These are phyloP conservation scores for Dryas alaskensis DNA, from an alignment of 306 rosid genomes.

Conservation along the genomic window DNA sequence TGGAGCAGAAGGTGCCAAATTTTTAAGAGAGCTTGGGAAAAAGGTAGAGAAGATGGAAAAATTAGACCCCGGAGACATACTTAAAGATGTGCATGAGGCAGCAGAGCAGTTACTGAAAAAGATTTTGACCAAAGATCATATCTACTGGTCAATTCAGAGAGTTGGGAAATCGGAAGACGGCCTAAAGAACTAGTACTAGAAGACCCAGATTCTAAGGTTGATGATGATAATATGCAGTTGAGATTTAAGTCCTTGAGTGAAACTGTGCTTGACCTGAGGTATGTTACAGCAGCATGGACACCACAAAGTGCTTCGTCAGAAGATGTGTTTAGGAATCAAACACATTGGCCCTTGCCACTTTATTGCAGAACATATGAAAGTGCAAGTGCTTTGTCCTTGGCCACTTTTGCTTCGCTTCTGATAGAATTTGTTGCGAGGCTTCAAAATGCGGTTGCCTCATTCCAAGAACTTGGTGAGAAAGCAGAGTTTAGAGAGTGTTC, in stretches of 20 bases:
- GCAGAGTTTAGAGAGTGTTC: constrained; percentile 50
- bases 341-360: constrained; percentile 32
- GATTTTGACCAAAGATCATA: constrained; percentile 54
- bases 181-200: constrained; percentile 13
- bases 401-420: constrained; percentile 60
- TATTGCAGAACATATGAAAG: constrained; percentile 46
- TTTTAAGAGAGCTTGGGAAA: constrained; percentile 50
- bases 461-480: constrained; percentile 49
- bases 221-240: constrained; percentile 18
- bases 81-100: constrained; percentile 49
- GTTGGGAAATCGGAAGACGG: constrained; percentile 44
- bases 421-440: constrained; percentile 74
- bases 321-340: constrained; percentile 10
- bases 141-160: constrained; percentile 55
- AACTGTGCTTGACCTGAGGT: constrained; percentile 26
- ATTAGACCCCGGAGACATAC: constrained; percentile 35
- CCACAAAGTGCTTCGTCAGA: constrained; percentile 19
- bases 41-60: constrained; percentile 68
- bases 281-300: constrained; percentile 19
- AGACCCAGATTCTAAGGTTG: constrained; percentile 22
- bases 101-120: constrained; percentile 57
- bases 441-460: constrained; percentile 57
- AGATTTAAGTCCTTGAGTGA: constrained; percentile 31
- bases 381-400: constrained; percentile 64
- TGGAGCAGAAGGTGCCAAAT: constrained; percentile 60